A percentile compares a stretch with the other conserved stretches of the same genome.
Evolutionary conservation across 2,329 filamentous ascomycete species (phyloP).

Genomic region (Cladosporium sp.): DNA sequence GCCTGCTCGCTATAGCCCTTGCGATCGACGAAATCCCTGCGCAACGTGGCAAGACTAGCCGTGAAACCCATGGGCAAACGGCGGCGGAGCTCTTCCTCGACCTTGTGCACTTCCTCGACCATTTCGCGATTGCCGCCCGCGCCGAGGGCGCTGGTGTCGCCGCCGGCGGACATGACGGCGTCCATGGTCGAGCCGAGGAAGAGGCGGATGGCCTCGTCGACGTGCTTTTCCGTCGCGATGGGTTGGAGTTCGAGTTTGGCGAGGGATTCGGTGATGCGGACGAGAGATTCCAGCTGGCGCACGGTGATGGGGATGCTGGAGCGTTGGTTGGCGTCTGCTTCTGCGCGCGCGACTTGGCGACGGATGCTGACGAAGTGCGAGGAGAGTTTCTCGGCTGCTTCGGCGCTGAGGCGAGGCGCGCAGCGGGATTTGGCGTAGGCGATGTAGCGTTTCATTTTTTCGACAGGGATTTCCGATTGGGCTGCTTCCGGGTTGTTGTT

Average conservation of each 20-base stretch:
- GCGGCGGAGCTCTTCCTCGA: constrained; percentile 84
- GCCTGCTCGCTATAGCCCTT: constrained; percentile 86
- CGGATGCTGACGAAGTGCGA: constrained; percentile 97
- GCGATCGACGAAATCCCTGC: constrained; percentile 85
- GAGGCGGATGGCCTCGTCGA: constrained; percentile 93
- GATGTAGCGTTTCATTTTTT: constrained; percentile 96
- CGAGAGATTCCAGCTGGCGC: constrained; percentile 92
- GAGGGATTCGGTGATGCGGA: constrained; percentile 92
- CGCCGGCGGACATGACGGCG: constrained; percentile 56
- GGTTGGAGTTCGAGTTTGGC: constrained; percentile 85
- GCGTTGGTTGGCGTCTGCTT: constrained; percentile 82
- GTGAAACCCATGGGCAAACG: constrained; percentile 89
- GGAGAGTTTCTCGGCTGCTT: constrained; percentile 91
- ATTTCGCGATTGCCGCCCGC: constrained; percentile 72
- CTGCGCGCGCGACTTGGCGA: constrained; percentile 84
- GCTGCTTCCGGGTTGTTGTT: constrained; percentile 71
- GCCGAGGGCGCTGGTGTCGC: constrained; percentile 70
- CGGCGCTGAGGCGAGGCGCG: constrained; percentile 81
- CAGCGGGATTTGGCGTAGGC: constrained; percentile 97
- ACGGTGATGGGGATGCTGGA: constrained; percentile 97
- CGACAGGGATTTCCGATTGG: constrained; percentile 85
- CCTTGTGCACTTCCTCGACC: constrained; percentile 79
- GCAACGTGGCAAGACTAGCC: constrained; percentile 78
- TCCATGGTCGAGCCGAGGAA: constrained; percentile 98
- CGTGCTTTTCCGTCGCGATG: constrained; percentile 82